A percentile compares a stretch with the other conserved stretches of the same genome.
Conservation (phyloP, 1,139 yeast species). For the Lizanozyma gosingica region DNA sequence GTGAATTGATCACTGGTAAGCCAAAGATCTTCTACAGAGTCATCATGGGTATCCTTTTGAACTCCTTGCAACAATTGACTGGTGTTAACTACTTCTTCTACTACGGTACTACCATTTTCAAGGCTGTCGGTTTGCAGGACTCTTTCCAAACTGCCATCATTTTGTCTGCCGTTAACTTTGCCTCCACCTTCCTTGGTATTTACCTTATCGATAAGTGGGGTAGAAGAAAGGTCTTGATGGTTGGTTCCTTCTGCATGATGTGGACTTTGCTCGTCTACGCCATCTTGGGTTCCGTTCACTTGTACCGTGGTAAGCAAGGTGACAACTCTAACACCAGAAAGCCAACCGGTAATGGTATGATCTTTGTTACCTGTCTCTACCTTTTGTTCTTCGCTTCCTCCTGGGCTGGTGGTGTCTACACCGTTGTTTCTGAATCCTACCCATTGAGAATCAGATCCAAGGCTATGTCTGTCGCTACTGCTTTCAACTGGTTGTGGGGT, state of each 20-base stretch:
- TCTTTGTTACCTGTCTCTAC: slow-evolving; percentile 69
- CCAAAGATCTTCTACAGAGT: slow-evolving; percentile 62
- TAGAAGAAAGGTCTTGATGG: slow-evolving; percentile 55
- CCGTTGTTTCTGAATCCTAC: slow-evolving; percentile 68
- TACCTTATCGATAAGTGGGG: slow-evolving; percentile 63
- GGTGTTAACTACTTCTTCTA: slow-evolving; percentile 80
- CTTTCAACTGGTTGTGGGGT: slow-evolving; percentile 75
- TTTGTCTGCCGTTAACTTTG: slow-evolving; percentile 72
- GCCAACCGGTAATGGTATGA: slow-evolving; percentile 66
- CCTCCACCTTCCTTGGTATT: slow-evolving; percentile 61
- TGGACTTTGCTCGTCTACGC: slow-evolving; percentile 60
- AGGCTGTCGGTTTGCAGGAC: slow-evolving; percentile 66
- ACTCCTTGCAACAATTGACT: slow-evolving; percentile 67
- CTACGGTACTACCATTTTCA: slow-evolving; percentile 70
- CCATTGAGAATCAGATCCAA: slow-evolving; percentile 74
- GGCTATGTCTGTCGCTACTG: slow-evolving; percentile 68
- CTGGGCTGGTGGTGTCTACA: slow-evolving; percentile 84
- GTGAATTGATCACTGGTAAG: slow-evolving; percentile 54
- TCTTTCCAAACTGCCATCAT: slow-evolving; percentile 71
- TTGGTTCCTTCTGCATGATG: slow-evolving; percentile 59
- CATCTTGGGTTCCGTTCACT: slow-evolving; percentile 55
- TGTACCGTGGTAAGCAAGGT: slow-evolving; percentile 46
- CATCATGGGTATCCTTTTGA: slow-evolving; percentile 53
- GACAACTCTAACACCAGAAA: slow-evolving; percentile 15
- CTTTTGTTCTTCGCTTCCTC: slow-evolving; percentile 79